These are phyloP conservation scores for Allium fistulosum DNA, from an alignment of 106 monocot species.

Conservation along the genomic window DNA sequence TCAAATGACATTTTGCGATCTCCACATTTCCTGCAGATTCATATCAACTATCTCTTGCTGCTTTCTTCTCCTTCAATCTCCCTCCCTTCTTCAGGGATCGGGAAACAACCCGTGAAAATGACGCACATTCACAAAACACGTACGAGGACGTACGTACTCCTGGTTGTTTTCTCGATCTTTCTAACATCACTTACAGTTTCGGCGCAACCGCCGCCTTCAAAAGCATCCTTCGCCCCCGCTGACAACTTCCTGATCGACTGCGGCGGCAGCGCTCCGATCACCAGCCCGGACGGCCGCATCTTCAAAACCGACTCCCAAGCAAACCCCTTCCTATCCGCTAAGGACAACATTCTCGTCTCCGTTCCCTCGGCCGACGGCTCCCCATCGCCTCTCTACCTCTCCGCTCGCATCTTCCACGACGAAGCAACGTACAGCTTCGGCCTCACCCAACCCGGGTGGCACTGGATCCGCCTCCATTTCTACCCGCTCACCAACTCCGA, in stretches of 20 bases:
- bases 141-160: not conserved
- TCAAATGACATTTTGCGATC: too few relatives aligned
- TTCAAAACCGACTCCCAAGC: conserved; percentile 74
- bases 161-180: conserved; percentile 1
- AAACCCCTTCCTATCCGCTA: conserved; percentile 32
- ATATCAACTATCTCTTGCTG: not conserved
- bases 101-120: not conserved
- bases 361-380: conserved; percentile 28
- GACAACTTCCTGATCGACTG: conserved; percentile 81
- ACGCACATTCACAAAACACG: not conserved
- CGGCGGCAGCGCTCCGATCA: conserved; percentile 29
- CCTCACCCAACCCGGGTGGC: conserved; percentile 67
- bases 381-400: conserved; percentile 67
- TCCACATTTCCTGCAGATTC: too few relatives aligned
- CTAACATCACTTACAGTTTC: not conserved
- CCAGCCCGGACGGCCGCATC: conserved; percentile 39
- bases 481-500: conserved; percentile 36
- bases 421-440: conserved; percentile 65
- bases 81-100: conserved; percentile 1
- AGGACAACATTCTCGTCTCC: conserved; percentile 32
- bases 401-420: conserved; percentile 60
- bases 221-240: conserved; percentile 32
- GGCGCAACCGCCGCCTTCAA: not conserved
- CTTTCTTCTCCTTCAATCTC: not conserved
- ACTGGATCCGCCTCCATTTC: conserved; percentile 84